Evolutionary conservation across 1,139 yeast genomes (phyloP).

Genomic region (Debaryomycetaceae sp.): DNA sequence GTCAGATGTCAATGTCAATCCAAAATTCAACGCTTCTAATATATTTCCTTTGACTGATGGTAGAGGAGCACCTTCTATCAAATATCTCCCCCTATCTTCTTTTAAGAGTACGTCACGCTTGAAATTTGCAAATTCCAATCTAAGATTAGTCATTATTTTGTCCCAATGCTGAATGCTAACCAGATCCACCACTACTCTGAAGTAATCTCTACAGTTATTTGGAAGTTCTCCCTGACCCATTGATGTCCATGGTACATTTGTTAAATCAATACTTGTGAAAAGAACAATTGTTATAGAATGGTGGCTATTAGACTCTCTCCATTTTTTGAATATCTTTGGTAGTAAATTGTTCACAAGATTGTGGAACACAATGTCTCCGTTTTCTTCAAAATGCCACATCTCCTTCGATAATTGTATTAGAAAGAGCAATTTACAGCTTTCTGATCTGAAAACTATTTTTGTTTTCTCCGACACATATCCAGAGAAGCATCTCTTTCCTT

Average conservation of each 20-base stretch:
- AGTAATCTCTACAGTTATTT: conserved; percentile 69
- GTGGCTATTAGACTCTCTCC: conserved; percentile 85
- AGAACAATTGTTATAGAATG: conserved; percentile 89
- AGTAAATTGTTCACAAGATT: conserved; percentile 86
- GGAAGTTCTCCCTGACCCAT: conserved; percentile 73
- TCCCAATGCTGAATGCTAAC: conserved; percentile 87
- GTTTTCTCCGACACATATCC: conserved; percentile 72
- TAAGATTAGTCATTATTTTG: conserved; percentile 81
- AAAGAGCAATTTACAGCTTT: conserved; percentile 80
- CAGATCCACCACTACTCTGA: conserved; percentile 93
- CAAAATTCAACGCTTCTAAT: conserved; percentile 82
- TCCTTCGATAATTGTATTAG: conserved; percentile 87
- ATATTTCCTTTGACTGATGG: conserved; percentile 90
- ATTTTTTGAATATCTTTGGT: conserved; percentile 83
- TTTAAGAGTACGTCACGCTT: conserved; percentile 65
- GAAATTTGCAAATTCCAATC: conserved; percentile 83
- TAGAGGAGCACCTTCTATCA: conserved; percentile 57
- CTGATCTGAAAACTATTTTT: conserved; percentile 81
- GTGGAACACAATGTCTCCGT: conserved; percentile 91
- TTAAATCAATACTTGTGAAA: conserved; percentile 75
- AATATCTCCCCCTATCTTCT: conserved; percentile 33
- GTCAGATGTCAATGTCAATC: conserved; percentile 74
- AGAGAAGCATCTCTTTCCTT: conserved; percentile 64
- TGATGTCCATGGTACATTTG: conserved; percentile 52
- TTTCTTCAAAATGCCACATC: conserved; percentile 98